phyloP scores from a whole-genome alignment of 495 filamentous ascomycete species.

The Tuber aestivum region DNA sequence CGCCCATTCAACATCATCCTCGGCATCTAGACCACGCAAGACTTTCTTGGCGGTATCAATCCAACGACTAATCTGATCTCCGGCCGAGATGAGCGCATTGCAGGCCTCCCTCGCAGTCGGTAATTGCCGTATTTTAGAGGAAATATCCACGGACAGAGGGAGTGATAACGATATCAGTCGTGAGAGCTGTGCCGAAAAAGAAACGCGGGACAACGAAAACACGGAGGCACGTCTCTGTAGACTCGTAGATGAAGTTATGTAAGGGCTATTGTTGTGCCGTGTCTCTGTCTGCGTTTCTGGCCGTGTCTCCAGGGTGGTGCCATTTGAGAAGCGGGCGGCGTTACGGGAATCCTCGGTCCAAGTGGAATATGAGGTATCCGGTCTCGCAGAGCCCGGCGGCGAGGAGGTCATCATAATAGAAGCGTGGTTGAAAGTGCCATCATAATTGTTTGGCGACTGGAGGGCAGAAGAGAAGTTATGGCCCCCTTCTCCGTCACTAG shows the following conservation, averaged over 20 bases:
- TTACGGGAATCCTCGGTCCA: slow-evolving; percentile 51
- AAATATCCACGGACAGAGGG: slow-evolving; percentile 72
- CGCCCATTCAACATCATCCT: slow-evolving; percentile 97
- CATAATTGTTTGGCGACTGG: background rate
- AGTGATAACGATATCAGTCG: slow-evolving; percentile 79
- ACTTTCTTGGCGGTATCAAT: slow-evolving; percentile 84
- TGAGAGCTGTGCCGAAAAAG: slow-evolving; percentile 83
- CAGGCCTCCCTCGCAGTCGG: slow-evolving; percentile 72
- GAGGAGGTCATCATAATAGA: slow-evolving; percentile 45
- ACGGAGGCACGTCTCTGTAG: slow-evolving; percentile 65
- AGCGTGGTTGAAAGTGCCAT: slow-evolving; percentile 36
- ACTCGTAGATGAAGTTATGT: slow-evolving; percentile 12
- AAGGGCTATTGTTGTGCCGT: slow-evolving; percentile 14
- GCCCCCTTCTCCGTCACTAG: background rate
- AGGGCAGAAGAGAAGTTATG: background rate
- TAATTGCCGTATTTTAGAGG: slow-evolving; percentile 73
- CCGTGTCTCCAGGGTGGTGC: slow-evolving; percentile 10
- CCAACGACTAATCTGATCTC: slow-evolving; percentile 87
- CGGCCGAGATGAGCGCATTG: slow-evolving; percentile 68
- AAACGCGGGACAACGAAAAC: slow-evolving; percentile 80
- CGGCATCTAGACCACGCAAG: slow-evolving; percentile 74
- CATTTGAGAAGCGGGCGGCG: slow-evolving; percentile 23
- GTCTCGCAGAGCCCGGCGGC: slow-evolving; percentile 42
- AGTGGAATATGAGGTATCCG: slow-evolving; percentile 42
- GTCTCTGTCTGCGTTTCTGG: slow-evolving; percentile 1